Conservation (phyloP, 202 grass and related monocot genomes). For the Setaria italica region DNA sequence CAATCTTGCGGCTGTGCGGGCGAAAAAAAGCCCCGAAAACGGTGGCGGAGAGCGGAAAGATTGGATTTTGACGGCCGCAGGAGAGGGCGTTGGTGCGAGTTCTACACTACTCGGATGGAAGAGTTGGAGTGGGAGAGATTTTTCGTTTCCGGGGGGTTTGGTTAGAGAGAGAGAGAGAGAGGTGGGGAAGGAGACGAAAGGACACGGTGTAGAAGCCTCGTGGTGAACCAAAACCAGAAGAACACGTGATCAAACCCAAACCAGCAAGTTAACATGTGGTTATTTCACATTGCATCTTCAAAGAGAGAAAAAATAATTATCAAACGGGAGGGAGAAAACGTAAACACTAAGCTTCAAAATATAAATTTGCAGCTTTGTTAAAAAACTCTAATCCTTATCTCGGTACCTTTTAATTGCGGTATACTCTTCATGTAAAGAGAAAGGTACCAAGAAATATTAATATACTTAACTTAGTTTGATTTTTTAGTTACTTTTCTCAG, state of each 20-base stretch:
- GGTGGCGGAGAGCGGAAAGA: background rate
- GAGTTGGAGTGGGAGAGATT: background rate
- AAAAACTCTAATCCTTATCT: too few species aligned
- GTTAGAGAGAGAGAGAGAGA: background rate
- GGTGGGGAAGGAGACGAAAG: background rate
- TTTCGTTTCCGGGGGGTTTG: background rate
- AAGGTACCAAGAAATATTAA: too few species aligned
- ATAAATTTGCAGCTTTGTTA: too few species aligned
- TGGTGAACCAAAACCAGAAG: background rate
- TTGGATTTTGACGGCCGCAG: conserved; percentile 2
- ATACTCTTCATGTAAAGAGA: too few species aligned
- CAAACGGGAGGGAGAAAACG: too few species aligned
- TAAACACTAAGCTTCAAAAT: too few species aligned
- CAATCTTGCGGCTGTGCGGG: background rate
- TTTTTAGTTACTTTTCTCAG: too few species aligned
- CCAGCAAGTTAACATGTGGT: too few species aligned
- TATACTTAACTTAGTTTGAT: too few species aligned
- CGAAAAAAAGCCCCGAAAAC: background rate
- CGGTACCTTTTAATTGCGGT: too few species aligned
- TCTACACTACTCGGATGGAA: background rate
- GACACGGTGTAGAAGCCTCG: background rate
- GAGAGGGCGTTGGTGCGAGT: background rate
- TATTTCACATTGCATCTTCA: too few species aligned
- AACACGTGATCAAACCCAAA: conserved; percentile 12
- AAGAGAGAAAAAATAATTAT: too few species aligned